A percentile compares a stretch with the other conserved stretches of the same genome.
phyloP scores from a whole-genome alignment of 495 filamentous ascomycete species.

The Cenococcum geophilum region DNA sequence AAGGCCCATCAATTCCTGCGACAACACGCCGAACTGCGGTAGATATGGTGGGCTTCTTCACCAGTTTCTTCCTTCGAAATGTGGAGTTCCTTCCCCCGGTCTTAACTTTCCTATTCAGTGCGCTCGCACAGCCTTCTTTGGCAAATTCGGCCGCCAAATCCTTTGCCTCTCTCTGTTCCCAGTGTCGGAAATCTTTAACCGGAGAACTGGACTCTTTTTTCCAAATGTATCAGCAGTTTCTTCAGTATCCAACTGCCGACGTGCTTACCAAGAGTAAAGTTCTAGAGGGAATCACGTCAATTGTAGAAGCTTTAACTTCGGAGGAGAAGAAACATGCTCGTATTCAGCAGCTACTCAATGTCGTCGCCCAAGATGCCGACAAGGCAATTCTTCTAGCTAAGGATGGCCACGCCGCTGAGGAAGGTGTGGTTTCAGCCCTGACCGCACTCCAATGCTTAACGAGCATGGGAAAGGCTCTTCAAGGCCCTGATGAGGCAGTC shows the following conservation, averaged over 20 bases:
- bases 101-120: conserved; percentile 75
- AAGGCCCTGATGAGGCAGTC: conserved; percentile 61
- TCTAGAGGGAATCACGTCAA: conserved; percentile 73
- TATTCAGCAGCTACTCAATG: conserved; percentile 58
- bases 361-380: conserved; percentile 54
- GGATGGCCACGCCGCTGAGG: conserved; percentile 38
- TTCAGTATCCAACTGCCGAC: conserved; percentile 54
- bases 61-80: conserved; percentile 73
- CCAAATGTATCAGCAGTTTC: conserved; percentile 64
- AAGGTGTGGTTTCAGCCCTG: conserved; percentile 51
- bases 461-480: conserved; percentile 73
- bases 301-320: conserved; percentile 68
- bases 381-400: conserved; percentile 31
- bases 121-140: conserved; percentile 59
- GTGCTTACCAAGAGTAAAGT: conserved; percentile 71
- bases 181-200: conserved; percentile 66
- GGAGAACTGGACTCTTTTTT: conserved; percentile 71
- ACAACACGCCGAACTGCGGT: conserved; percentile 74
- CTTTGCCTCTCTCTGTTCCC: conserved; percentile 71
- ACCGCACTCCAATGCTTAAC: conserved; percentile 65
- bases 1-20: conserved; percentile 41
- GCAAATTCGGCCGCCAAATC: conserved; percentile 70
- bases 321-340: conserved; percentile 57
- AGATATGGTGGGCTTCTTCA: conserved; percentile 69
- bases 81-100: conserved; percentile 63